These are phyloP conservation scores for Barnettozyma hawaiiensis DNA, from an alignment of 1,139 yeast species.

Conservation along the genomic window DNA sequence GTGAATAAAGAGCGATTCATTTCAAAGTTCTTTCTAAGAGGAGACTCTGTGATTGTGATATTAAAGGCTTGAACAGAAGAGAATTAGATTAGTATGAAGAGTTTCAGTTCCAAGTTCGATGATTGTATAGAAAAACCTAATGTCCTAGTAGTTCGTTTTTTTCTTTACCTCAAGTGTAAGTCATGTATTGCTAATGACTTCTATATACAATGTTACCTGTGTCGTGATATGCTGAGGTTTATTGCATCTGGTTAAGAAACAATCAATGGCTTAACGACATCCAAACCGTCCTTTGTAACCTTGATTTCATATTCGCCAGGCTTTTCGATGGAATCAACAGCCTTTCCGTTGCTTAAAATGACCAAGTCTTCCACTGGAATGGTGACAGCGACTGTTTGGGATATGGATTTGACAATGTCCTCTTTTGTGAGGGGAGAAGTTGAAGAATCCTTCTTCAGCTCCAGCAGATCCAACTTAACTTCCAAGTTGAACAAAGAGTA, in stretches of 20 bases:
- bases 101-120: neutral
- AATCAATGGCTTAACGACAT: conserved; percentile 15
- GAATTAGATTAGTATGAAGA: neutral
- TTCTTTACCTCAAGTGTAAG: neutral
- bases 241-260: conserved; percentile 7
- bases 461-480: conserved; percentile 8
- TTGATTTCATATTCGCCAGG: conserved; percentile 13
- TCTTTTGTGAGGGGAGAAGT: conserved; percentile 7
- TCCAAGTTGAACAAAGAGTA: conserved; percentile 23
- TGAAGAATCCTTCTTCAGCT: conserved; percentile 3
- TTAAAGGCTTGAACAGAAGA: conserved; percentile 40
- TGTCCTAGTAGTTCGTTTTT: too few species aligned
- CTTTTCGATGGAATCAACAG: conserved; percentile 11
- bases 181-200: neutral
- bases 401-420: conserved; percentile 12
- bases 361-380: conserved; percentile 18
- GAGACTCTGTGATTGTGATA: conserved; percentile 89
- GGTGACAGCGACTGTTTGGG: conserved; percentile 6
- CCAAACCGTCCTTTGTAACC: conserved; percentile 9
- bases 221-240: neutral
- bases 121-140: too few species aligned
- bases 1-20: conserved; percentile 80
- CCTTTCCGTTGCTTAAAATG: conserved; percentile 2
- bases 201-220: conserved; percentile 1
- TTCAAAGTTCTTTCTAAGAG: conserved; percentile 85